Evolutionary conservation across 2,329 filamentous ascomycete species (phyloP), one percentile per base, ranked within the genome.

Genomic region (Nigrograna mackinnonii): DNA sequence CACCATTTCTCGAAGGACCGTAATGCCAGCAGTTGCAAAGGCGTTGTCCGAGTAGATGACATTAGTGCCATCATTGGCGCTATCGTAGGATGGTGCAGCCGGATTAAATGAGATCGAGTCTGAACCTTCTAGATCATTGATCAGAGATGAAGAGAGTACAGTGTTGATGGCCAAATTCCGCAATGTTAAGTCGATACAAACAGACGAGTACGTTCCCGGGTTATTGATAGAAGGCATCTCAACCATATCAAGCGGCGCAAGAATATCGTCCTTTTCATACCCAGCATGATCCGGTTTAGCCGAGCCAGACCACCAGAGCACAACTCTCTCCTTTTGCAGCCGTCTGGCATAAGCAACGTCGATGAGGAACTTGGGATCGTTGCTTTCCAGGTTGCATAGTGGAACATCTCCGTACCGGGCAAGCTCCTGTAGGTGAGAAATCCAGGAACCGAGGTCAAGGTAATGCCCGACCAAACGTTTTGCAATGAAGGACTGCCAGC

Each of bases 81-180:
- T 76, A 20, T 84, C 79, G 43, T 86, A 83, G 1, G 77, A 70
- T 9, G 79, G 78, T 6, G 79, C 81, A 1, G 86, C 85, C 17
- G 88, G 85, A 55, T 95, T 95, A 64, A 96, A 88, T 0, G 91
- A 85, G 17, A 95, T 81, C 0, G 88, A 89, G 55, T 97, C 91
- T 3, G 86, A 84, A 1, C 92, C 92, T 64, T 99, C 94, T 2
- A 95, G 84, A 53, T 97, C 94, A 58, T 96, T 97, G 76, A 99
- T 91, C 7, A 99, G 81, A 1, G 94, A 95, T 0, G 92, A 96
- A 0, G 94, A 96, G 14, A 99, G 77, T 35, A 99, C 95, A 0
- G 95, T 99, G 71, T 99, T 99, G 72, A 99, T 97, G 4, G 91
- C 87, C 12, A 99, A 79, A 60, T 99, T 99, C 34, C 91, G 88